phyloP scores from a whole-genome alignment of 1,139 yeast species.

The Meyerozyma carpophila region DNA sequence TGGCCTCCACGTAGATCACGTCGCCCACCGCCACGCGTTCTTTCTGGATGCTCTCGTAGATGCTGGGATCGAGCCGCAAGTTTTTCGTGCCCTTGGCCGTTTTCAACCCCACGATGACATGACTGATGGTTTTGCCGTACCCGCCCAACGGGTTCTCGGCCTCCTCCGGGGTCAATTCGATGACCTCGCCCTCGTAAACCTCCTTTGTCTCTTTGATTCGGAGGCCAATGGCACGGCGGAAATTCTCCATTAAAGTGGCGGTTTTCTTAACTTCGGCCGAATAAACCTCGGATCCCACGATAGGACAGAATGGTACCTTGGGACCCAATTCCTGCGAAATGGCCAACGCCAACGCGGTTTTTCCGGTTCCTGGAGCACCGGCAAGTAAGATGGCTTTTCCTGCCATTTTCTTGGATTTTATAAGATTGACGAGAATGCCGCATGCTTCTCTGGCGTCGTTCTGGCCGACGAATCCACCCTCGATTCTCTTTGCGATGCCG shows the following conservation, averaged over 20 bases:
- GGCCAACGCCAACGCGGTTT: constrained; percentile 94
- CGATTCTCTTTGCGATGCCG: constrained; percentile 78
- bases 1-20: constrained; percentile 93
- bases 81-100: constrained; percentile 95
- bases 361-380: constrained; percentile 98
- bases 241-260: constrained; percentile 94
- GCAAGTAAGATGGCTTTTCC: constrained; percentile 95
- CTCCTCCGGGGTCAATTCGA: constrained; percentile 94
- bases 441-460: constrained; percentile 94
- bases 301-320: constrained; percentile 96
- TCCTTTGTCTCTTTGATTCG: constrained; percentile 96
- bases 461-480: constrained; percentile 97
- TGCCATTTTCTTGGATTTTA: constrained; percentile 88
- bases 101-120: constrained; percentile 89
- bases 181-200: constrained; percentile 97
- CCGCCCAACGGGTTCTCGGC: constrained; percentile 97
- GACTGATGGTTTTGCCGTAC: constrained; percentile 92
- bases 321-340: constrained; percentile 97
- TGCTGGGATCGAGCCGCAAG: constrained; percentile 87
- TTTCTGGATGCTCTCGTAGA: constrained; percentile 92
- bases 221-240: constrained; percentile 92
- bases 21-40: constrained; percentile 95
- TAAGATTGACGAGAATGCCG: constrained; percentile 90
- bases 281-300: constrained; percentile 91
- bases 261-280: constrained; percentile 98